These are phyloP conservation scores for Lachnellula occidentalis DNA, from an alignment of 2,329 filamentous ascomycete species.

Conservation along the genomic window DNA sequence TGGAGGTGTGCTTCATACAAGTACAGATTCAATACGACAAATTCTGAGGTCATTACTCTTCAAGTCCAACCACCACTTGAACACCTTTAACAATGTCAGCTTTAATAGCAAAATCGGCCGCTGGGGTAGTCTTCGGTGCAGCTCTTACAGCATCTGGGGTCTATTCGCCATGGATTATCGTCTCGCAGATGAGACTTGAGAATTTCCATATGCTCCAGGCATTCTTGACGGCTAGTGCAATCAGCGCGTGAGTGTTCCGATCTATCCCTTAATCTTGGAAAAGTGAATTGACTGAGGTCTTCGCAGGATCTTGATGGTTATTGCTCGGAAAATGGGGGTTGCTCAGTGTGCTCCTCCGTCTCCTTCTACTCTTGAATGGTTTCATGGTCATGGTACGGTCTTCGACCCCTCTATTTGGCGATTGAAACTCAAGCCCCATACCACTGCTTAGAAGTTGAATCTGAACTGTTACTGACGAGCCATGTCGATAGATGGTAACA, in stretches of 20 bases:
- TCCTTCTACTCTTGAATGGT: neutral
- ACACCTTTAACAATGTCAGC: neutral
- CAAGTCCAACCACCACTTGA: too few relatives aligned
- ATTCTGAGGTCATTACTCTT: too few relatives aligned
- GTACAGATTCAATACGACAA: too few relatives aligned
- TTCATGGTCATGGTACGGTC: neutral
- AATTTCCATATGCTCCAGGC: slow-evolving; percentile 63
- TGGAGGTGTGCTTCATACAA: too few relatives aligned
- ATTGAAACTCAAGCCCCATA: slow-evolving; percentile 1
- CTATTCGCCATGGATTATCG: slow-evolving; percentile 53
- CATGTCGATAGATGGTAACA: slow-evolving; percentile 47
- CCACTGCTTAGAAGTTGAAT: neutral
- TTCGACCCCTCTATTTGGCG: slow-evolving; percentile 43
- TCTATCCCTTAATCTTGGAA: neutral
- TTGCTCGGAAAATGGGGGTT: neutral
- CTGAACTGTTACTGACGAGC: neutral
- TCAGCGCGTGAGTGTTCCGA: slow-evolving; percentile 50
- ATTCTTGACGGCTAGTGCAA: slow-evolving; percentile 57
- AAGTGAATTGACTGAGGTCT: neutral
- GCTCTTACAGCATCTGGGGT: slow-evolving; percentile 57
- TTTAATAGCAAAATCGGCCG: neutral
- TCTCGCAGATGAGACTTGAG: slow-evolving; percentile 53
- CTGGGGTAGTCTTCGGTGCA: slow-evolving; percentile 56
- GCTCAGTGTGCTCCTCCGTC: neutral
- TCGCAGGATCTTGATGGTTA: neutral